Evolutionary conservation across 257 asterid species (phyloP).

Genomic region (Solanum corneliomulleri): DNA sequence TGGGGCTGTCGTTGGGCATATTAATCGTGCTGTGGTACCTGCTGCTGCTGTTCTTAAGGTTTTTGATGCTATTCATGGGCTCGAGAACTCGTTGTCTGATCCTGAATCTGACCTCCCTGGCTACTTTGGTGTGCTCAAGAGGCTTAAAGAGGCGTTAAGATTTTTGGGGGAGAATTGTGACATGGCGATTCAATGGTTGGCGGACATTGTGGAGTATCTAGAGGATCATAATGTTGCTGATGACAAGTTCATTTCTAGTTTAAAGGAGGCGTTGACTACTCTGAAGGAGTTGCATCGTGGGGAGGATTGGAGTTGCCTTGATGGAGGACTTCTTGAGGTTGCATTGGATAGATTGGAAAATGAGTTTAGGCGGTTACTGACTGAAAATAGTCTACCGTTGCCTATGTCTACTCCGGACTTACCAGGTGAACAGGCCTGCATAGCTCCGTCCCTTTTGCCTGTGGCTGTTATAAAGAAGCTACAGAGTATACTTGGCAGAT

Average conservation of each 20-base stretch:
- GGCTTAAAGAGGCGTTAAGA: conserved; percentile 68
- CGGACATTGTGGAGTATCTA: conserved; percentile 74
- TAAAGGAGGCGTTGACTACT: conserved; percentile 37
- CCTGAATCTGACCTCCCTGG: conserved; percentile 60
- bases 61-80: conserved; percentile 83
- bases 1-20: conserved; percentile 62
- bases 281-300: conserved; percentile 46
- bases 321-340: conserved; percentile 70
- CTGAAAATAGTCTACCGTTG: conserved; percentile 48
- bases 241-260: conserved; percentile 40
- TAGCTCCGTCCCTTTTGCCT: conserved; percentile 67
- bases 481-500: conserved; percentile 70
- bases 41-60: conserved; percentile 93
- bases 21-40: conserved; percentile 80
- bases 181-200: conserved; percentile 85
- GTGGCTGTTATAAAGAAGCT: conserved; percentile 61
- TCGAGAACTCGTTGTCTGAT: conserved; percentile 68
- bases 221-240: conserved; percentile 83
- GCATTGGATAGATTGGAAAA: conserved; percentile 58
- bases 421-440: conserved; percentile 49
- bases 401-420: conserved; percentile 49
- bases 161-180: conserved; percentile 73
- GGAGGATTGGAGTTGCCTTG: conserved; percentile 59
- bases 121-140: conserved; percentile 59
- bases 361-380: conserved; percentile 51